A percentile compares a stretch with the other conserved stretches of the same genome.
Conservation (phyloP, 169 alveolate species). For the Plasmodium reichenowi region DNA sequence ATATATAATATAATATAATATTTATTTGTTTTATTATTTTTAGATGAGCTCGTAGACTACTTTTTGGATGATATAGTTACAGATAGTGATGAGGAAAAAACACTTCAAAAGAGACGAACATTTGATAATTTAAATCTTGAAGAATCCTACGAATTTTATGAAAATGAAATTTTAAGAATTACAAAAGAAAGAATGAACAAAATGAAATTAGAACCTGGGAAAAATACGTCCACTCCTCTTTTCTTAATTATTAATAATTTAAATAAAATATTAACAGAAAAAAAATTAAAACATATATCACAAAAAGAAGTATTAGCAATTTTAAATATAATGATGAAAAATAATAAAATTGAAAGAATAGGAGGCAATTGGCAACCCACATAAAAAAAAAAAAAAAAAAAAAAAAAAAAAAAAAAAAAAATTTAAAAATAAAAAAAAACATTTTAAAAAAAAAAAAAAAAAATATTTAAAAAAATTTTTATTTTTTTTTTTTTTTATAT, state of each 20-base stretch:
- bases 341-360: constrained; percentile 37
- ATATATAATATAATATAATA: too few species aligned
- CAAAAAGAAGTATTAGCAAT: constrained; percentile 47
- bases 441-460: too few species aligned
- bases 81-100: constrained; percentile 50
- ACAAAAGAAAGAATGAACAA: constrained; percentile 58
- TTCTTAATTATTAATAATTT: constrained; percentile 46
- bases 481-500: too few species aligned
- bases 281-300: constrained; percentile 8
- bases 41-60: constrained; percentile 64
- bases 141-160: constrained; percentile 67
- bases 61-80: constrained; percentile 56
- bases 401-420: not conserved
- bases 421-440: too few species aligned
- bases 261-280: constrained; percentile 47
- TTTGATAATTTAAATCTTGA: constrained; percentile 50
- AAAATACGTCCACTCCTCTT: constrained; percentile 58
- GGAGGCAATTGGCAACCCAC: constrained; percentile 75
- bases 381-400: not conserved
- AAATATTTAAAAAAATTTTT: too few species aligned
- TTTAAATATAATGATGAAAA: constrained; percentile 60
- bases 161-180: constrained; percentile 48
- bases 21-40: constrained; percentile 1
- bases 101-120: constrained; percentile 34
- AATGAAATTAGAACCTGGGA: constrained; percentile 70